Evolutionary conservation across 1,139 yeast genomes (phyloP).

Genomic region (Taphrina pruni): DNA sequence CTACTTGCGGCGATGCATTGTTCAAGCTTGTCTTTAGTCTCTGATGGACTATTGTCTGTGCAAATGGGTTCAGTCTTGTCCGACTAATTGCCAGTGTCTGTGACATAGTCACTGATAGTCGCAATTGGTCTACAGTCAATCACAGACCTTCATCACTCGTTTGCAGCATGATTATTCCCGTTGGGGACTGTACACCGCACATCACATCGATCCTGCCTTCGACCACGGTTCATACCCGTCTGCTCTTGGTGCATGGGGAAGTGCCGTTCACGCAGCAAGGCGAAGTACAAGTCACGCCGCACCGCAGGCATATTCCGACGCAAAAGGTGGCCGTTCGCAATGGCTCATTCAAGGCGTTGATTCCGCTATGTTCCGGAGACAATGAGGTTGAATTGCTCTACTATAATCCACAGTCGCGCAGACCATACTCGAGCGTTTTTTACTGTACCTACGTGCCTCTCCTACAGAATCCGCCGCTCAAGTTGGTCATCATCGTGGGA

Average conservation of each 20-base stretch:
- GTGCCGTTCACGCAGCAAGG: slow-evolving; percentile 47
- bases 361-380: slow-evolving; percentile 71
- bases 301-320: slow-evolving; percentile 67
- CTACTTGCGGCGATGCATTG: too few relatives aligned
- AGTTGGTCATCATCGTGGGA: slow-evolving; percentile 77
- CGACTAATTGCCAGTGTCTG: too few relatives aligned
- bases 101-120: too few relatives aligned
- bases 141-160: neutral
- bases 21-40: too few relatives aligned
- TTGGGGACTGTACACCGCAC: slow-evolving; percentile 9
- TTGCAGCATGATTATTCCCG: slow-evolving; percentile 16
- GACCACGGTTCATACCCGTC: slow-evolving; percentile 50
- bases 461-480: slow-evolving; percentile 74
- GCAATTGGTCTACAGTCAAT: too few relatives aligned
- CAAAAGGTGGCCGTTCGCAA: slow-evolving; percentile 71
- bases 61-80: too few relatives aligned
- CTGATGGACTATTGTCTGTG: too few relatives aligned
- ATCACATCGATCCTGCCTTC: slow-evolving; percentile 27
- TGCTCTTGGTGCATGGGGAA: slow-evolving; percentile 51
- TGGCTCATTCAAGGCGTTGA: slow-evolving; percentile 75
- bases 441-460: slow-evolving; percentile 60
- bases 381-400: slow-evolving; percentile 55
- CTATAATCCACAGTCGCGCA: neutral
- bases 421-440: slow-evolving; percentile 18
- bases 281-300: slow-evolving; percentile 55